These are phyloP conservation scores for Phalaenopsis equestris DNA, from an alignment of 106 monocot genomes.

Conservation along the genomic window DNA sequence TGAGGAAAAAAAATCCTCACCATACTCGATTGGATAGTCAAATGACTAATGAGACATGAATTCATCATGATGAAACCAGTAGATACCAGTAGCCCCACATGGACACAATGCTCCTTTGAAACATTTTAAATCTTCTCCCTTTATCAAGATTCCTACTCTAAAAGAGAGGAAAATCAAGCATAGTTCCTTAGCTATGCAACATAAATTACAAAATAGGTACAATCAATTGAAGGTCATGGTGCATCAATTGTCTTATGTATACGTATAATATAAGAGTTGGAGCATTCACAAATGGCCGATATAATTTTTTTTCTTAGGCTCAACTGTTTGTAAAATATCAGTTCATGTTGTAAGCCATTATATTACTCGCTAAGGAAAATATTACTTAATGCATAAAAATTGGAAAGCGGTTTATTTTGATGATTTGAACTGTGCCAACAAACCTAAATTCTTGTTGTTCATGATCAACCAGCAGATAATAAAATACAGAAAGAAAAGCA, in stretches of 20 bases:
- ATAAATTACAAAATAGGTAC: too few species aligned
- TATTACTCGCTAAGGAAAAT: background rate
- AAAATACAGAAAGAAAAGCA: background rate
- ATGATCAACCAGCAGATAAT: background rate
- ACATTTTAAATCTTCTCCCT: background rate
- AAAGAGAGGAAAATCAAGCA: background rate
- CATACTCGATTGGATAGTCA: too few species aligned
- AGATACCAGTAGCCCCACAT: too few species aligned
- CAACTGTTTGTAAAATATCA: background rate
- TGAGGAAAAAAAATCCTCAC: too few species aligned
- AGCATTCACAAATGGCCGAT: background rate
- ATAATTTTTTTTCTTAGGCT: background rate
- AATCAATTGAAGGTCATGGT: background rate
- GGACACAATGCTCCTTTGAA: background rate
- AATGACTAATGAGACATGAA: too few species aligned
- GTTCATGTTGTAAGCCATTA: background rate
- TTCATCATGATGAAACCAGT: too few species aligned
- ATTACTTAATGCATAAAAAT: background rate
- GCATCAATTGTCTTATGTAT: background rate
- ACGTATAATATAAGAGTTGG: background rate
- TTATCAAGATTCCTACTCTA: background rate
- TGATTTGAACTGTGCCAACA: background rate
- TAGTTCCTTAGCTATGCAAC: too few species aligned
- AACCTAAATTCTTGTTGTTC: background rate
- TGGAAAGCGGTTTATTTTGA: background rate